Conservation (phyloP, 164 flowering plant genomes). For the Cinnamomum micranthum region DNA sequence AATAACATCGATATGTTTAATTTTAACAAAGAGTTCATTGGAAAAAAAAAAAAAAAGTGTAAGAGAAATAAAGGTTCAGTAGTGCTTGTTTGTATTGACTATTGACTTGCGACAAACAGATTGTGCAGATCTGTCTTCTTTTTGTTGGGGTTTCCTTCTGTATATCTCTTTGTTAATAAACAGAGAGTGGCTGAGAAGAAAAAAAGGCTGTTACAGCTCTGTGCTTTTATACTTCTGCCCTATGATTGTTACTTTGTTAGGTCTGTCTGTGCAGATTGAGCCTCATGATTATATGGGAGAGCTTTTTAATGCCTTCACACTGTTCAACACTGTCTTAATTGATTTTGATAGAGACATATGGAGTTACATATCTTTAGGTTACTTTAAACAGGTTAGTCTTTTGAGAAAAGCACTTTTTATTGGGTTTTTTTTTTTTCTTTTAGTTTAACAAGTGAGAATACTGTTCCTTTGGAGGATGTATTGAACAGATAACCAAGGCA, state of each 20-base stretch:
- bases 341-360: slow-evolving; percentile 88
- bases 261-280: slow-evolving; percentile 64
- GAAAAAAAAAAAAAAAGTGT: no score
- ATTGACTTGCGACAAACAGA: no score
- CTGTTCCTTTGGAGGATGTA: slow-evolving; percentile 2
- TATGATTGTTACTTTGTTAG: not conserved
- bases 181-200: no score
- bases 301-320: slow-evolving; percentile 59
- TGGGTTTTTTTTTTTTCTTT: not conserved
- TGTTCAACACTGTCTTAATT: slow-evolving; percentile 72
- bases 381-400: slow-evolving; percentile 81
- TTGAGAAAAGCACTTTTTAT: not conserved
- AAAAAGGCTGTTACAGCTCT: no score
- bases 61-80: no score
- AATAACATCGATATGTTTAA: not conserved
- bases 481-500: slow-evolving; percentile 71
- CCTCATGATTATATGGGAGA: slow-evolving; percentile 94
- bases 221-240: not conserved
- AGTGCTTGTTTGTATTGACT: no score
- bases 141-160: no score
- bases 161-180: no score
- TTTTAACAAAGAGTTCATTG: not conserved
- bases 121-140: no score
- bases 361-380: slow-evolving; percentile 83
- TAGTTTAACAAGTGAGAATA: not conserved